A percentile compares a stretch with the other conserved stretches of the same genome.
phyloP scores from a whole-genome alignment of 2,329 filamentous ascomycete genomes.

The Decorospora gaudefroyi region DNA sequence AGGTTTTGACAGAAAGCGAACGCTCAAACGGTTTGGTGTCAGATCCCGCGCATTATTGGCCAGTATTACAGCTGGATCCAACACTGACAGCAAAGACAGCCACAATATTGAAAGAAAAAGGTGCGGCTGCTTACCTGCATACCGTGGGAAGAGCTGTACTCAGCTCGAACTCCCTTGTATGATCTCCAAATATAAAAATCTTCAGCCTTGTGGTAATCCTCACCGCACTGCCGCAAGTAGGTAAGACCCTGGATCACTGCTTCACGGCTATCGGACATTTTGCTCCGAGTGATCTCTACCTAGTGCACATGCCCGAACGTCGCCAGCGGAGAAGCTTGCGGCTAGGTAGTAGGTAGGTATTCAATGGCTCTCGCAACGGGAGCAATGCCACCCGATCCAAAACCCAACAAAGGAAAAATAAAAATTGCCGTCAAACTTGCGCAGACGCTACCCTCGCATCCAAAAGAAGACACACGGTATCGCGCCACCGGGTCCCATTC shows the following conservation, averaged over 20 bases:
- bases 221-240: slow-evolving; percentile 3
- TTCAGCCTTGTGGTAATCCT: slow-evolving; percentile 12
- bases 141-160: slow-evolving; percentile 5
- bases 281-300: too few species aligned
- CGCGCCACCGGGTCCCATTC: too few species aligned
- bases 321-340: too few species aligned
- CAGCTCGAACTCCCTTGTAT: slow-evolving; percentile 7
- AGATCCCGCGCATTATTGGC: slow-evolving; percentile 7
- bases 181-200: slow-evolving; percentile 2
- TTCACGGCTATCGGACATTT: too few species aligned
- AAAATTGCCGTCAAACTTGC: too few species aligned
- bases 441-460: too few species aligned
- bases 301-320: too few species aligned
- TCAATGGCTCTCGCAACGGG: too few species aligned
- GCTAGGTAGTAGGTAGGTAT: too few species aligned
- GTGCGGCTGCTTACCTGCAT: slow-evolving; percentile 24
- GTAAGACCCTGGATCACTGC: not conserved
- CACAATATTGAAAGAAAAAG: slow-evolving; percentile 32
- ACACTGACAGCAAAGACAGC: slow-evolving; percentile 22
- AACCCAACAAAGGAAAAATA: too few species aligned
- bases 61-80: slow-evolving; percentile 5
- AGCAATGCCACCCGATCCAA: too few species aligned
- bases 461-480: too few species aligned
- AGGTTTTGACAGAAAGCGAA: slow-evolving; percentile 16
- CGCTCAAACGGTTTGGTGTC: slow-evolving; percentile 12